phyloP scores from a whole-genome alignment of 139 green algal genomes.

The Chloropicon primus region DNA sequence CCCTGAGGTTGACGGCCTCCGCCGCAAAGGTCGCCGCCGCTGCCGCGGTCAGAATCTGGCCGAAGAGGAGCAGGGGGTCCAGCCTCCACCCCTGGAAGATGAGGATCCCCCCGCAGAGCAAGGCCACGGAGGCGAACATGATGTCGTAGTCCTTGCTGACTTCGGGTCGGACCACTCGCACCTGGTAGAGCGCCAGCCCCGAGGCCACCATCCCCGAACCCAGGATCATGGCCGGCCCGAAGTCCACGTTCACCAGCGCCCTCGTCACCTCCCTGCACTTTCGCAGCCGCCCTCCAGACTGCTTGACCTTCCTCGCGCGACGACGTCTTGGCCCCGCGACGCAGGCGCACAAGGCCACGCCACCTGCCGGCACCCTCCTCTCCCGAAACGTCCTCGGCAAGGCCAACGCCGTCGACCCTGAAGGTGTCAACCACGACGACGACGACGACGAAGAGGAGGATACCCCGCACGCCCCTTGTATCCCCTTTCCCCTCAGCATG shows the following conservation, averaged over 20 bases:
- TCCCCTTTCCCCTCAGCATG: no score
- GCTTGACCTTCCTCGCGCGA: no score
- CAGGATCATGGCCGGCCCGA: conserved; percentile 45
- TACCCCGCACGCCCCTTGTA: no score
- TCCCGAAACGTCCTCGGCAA: no score
- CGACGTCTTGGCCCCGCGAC: no score
- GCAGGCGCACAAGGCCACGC: no score
- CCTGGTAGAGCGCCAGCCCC: conserved; percentile 41
- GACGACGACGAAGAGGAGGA: no score
- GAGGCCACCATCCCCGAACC: conserved; percentile 35
- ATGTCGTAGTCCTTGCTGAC: conserved; percentile 54
- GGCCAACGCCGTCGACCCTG: no score
- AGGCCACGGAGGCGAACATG: conserved; percentile 41
- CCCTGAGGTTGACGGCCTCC: conserved; percentile 32
- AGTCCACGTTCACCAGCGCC: conserved; percentile 45
- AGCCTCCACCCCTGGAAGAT: conserved; percentile 64
- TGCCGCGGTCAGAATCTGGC: conserved; percentile 44
- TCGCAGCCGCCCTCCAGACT: no score
- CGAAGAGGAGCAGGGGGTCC: conserved; percentile 55
- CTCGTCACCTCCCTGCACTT: background rate
- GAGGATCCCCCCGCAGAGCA: conserved; percentile 53
- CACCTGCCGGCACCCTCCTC: no score
- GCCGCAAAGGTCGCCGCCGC: conserved; percentile 38
- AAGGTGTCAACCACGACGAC: no score
- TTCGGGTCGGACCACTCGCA: conserved; percentile 22